phyloP scores from a whole-genome alignment of 768 basidiomycete species.

The Xanthoconium purpureum region DNA sequence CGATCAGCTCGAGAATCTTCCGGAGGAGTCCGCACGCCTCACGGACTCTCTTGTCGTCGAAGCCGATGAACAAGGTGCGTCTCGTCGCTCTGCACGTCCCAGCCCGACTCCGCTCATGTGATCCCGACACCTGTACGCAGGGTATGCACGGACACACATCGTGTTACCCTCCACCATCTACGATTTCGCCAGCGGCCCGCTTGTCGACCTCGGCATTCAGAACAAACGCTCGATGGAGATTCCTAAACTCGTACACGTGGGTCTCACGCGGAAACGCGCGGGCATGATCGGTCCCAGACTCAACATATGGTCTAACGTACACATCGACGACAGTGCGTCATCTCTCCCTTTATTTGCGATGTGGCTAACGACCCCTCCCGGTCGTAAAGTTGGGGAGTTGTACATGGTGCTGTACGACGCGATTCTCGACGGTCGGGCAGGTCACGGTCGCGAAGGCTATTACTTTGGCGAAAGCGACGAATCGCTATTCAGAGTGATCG shows the following conservation, averaged over 20 bases:
- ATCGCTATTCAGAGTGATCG: conserved; percentile 39
- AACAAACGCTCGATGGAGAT: conserved; percentile 55
- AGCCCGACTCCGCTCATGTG: not conserved
- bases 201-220: conserved; percentile 41
- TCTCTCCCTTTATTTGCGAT: not conserved
- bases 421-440: conserved; percentile 9
- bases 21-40: conserved; percentile 39
- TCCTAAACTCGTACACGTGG: conserved; percentile 43
- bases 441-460: conserved; percentile 38
- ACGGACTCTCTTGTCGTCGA: conserved; percentile 46
- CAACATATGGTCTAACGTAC: conserved; percentile 59
- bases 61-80: conserved; percentile 35
- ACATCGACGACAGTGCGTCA: conserved; percentile 16
- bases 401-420: conserved; percentile 43
- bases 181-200: conserved; percentile 43
- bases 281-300: conserved; percentile 56
- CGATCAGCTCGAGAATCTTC: conserved; percentile 43
- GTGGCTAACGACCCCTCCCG: not conserved
- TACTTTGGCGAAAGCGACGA: conserved; percentile 54
- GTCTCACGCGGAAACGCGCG: conserved; percentile 45
- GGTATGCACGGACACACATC: conserved; percentile 32
- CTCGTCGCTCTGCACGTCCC: too few species aligned
- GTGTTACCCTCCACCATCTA: conserved; percentile 57
- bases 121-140: not conserved
- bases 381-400: conserved; percentile 31